Evolutionary conservation across 106 monocot species (phyloP).

Genomic region (Apostasia ramifera): DNA sequence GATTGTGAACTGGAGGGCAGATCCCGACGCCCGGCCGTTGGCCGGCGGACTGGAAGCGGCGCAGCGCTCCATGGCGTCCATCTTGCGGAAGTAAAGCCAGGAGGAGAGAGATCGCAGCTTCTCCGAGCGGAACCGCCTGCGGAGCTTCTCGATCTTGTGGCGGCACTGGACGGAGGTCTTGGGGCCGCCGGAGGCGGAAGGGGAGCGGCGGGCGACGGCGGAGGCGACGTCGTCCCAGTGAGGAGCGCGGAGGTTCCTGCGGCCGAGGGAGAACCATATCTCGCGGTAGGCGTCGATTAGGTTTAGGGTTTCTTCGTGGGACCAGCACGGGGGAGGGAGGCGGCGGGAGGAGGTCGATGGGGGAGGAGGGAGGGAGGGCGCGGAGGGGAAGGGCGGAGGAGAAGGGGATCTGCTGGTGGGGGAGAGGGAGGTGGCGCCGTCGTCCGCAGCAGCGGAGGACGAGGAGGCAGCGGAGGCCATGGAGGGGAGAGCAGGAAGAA

Average conservation of each 20-base stretch:
- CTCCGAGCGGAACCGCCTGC: slow-evolving; percentile 85
- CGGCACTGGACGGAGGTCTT: slow-evolving; percentile 98
- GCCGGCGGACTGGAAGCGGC: neutral
- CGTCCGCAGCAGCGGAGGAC: no score
- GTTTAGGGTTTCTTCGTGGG: slow-evolving; percentile 76
- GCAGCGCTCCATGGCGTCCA: slow-evolving; percentile 53
- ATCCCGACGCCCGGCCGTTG: neutral
- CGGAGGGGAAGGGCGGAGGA: slow-evolving; percentile 4
- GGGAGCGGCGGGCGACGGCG: slow-evolving; percentile 41
- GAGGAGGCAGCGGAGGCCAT: no score
- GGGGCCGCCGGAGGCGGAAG: slow-evolving; percentile 21
- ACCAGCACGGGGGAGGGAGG: slow-evolving; percentile 91
- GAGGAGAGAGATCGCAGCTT: slow-evolving; percentile 40
- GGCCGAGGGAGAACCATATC: slow-evolving; percentile 69
- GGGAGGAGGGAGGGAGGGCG: neutral
- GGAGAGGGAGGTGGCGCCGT: no score
- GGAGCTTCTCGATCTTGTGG: slow-evolving; percentile 99
- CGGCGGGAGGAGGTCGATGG: slow-evolving; percentile 41
- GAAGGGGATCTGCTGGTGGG: neutral
- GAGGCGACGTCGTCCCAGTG: slow-evolving; percentile 89
- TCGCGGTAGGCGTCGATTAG: slow-evolving; percentile 79
- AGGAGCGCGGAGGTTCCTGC: slow-evolving; percentile 66
- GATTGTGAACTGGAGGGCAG: neutral
- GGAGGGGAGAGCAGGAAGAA: no score
- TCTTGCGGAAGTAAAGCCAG: slow-evolving; percentile 72